These are phyloP conservation scores for Globisporangium viniferum DNA, from an alignment of 352 stramenopile species.

Conservation along the genomic window DNA sequence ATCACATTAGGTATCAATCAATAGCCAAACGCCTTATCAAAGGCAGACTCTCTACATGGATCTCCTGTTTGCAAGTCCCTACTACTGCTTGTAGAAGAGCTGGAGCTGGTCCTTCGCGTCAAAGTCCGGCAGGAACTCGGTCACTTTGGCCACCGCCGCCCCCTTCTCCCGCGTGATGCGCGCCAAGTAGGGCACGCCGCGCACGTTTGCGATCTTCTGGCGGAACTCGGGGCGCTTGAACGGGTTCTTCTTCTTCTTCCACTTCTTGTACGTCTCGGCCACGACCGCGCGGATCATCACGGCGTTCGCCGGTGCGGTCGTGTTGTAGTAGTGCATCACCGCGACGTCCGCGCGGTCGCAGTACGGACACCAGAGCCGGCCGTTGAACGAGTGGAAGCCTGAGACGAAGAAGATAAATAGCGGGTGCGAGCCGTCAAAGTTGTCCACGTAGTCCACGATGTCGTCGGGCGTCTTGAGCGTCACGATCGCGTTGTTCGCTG, in stretches of 20 bases:
- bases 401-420: slow-evolving; percentile 80
- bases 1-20: too few relatives aligned
- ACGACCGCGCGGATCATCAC: slow-evolving; percentile 60
- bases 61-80: neutral
- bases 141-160: slow-evolving; percentile 35
- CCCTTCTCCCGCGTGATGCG: slow-evolving; percentile 42
- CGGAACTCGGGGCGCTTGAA: slow-evolving; percentile 62
- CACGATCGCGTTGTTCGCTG: slow-evolving; percentile 52
- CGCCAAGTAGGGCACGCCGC: slow-evolving; percentile 64
- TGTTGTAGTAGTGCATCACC: slow-evolving; percentile 77
- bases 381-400: slow-evolving; percentile 69
- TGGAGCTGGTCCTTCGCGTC: slow-evolving; percentile 22
- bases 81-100: slow-evolving; percentile 17
- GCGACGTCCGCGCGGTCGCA: slow-evolving; percentile 74
- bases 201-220: slow-evolving; percentile 48
- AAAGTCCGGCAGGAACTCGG: slow-evolving; percentile 46
- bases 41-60: neutral
- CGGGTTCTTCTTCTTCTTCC: slow-evolving; percentile 76
- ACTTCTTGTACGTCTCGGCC: slow-evolving; percentile 51
- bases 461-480: slow-evolving; percentile 33
- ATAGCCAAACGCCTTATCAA: too few relatives aligned
- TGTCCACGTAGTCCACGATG: slow-evolving; percentile 48
- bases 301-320: slow-evolving; percentile 49
- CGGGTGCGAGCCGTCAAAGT: slow-evolving; percentile 69
- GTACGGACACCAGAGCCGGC: slow-evolving; percentile 78